Conservation (phyloP, 2,329 filamentous ascomycete genomes). For the Xylaria sp. region DNA sequence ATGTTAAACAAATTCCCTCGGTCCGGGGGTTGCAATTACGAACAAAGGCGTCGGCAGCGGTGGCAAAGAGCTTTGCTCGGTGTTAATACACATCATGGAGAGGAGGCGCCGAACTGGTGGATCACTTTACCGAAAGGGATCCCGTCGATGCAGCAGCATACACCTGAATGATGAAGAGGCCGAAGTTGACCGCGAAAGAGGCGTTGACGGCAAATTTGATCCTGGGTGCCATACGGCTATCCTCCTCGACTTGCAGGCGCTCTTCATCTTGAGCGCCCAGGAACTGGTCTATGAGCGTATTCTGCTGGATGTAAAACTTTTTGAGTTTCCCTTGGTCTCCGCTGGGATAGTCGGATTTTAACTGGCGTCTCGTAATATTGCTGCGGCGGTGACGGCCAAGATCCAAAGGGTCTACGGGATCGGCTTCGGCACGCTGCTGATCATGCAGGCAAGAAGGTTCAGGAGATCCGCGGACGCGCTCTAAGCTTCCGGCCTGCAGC, state of each 20-base stretch:
- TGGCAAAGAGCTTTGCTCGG: conserved; percentile 64
- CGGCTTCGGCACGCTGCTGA: conserved; percentile 14
- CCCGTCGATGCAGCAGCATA: conserved; percentile 68
- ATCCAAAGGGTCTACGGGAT: conserved; percentile 52
- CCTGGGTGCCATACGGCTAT: conserved; percentile 60
- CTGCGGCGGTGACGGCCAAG: conserved; percentile 55
- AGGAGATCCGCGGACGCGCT: conserved; percentile 11
- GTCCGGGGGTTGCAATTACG: conserved; percentile 44
- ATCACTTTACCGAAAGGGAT: conserved; percentile 61
- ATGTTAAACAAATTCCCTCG: conserved; percentile 41
- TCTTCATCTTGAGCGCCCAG: conserved; percentile 67
- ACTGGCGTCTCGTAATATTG: conserved; percentile 57
- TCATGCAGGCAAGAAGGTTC: conserved; percentile 15
- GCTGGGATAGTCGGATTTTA: conserved; percentile 60
- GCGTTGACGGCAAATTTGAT: conserved; percentile 65
- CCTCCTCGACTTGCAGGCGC: conserved; percentile 61
- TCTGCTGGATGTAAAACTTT: conserved; percentile 61
- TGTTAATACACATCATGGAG: conserved; percentile 39
- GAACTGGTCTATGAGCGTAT: conserved; percentile 63
- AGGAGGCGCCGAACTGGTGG: conserved; percentile 34
- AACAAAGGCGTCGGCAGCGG: conserved; percentile 72
- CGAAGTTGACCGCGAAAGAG: conserved; percentile 63
- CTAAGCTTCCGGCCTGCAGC: conserved; percentile 8
- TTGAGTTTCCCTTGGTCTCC: conserved; percentile 57
- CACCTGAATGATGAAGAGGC: conserved; percentile 67